Evolutionary conservation across 148 eudicot species (phyloP), one percentile per base, ranked within the genome.

Genomic region (Spergularia marina): DNA sequence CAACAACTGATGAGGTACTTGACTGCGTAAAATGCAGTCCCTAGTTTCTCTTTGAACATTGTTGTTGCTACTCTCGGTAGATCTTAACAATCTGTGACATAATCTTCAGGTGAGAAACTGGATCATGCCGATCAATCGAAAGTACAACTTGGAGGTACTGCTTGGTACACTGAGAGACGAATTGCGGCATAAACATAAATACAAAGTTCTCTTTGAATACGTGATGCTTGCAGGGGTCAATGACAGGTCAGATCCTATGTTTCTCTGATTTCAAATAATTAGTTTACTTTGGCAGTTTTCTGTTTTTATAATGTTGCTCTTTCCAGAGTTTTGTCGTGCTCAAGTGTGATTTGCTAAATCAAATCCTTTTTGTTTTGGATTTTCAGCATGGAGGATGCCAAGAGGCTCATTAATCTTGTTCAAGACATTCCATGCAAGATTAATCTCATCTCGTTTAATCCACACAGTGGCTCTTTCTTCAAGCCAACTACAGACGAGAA

Each of bases 71-170:
- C 53, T 51, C 16, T 23, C 56, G 14, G 12, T 17, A 65, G 67
- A 58, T 52, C 25, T 20, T 62, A 65, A 73, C 65, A 34, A 41
- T 20, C 49, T 16, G 14, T 64, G 53, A 77, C 23, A 44, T 59
- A 69, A n/a, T 21, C 25, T 86, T 65, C 85, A 91, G 98, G 91
- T 90, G 79, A 84, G 98, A 80, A 88, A 88, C 81, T 95, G 98
- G 98, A 89, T 95, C 80, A 95, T 95, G 98, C 98, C 98, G 63
- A 87, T 95, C 71, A 95, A 95, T 71, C 90, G 97, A 65, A 95
- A 92, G 91, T 95, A 92, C 74, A 92, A 90, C 84, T 83, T 95
- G 84, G 84, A 77, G 8, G 39, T 89, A 79, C 92, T 95, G 71
- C 92, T 95, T 40, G 93, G 82, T 61, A 92, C 97, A 15, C 97